These are phyloP conservation scores for Neurospora sp. DNA, from an alignment of 495 filamentous ascomycete genomes.

Conservation along the genomic window DNA sequence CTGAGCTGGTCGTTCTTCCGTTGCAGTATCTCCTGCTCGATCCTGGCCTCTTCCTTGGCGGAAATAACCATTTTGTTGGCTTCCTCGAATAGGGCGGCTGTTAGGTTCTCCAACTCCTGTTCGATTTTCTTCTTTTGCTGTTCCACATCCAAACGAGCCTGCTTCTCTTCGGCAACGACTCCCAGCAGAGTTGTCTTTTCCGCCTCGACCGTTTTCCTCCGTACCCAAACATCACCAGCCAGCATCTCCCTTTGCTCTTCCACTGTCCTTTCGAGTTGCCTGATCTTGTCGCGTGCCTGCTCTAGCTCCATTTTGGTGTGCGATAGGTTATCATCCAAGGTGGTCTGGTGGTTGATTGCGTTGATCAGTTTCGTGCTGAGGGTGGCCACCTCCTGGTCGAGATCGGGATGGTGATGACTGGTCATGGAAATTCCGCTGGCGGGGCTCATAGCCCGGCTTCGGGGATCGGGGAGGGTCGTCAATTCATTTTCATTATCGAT, in stretches of 20 bases:
- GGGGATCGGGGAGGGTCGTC: constrained; percentile 40
- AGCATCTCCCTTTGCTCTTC: constrained; percentile 43
- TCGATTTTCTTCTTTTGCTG: constrained; percentile 60
- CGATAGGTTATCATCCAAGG: constrained; percentile 77
- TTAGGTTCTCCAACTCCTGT: constrained; percentile 79
- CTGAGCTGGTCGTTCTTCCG: constrained; percentile 41
- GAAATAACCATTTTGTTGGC: constrained; percentile 93
- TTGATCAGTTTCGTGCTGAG: constrained; percentile 92
- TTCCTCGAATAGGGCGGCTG: constrained; percentile 86
- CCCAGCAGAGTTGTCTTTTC: constrained; percentile 31
- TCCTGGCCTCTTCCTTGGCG: constrained; percentile 29
- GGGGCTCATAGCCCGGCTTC: constrained; percentile 32
- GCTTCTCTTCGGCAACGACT: constrained; percentile 53
- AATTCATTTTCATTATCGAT: constrained; percentile 35
- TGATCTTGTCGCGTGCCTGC: constrained; percentile 54
- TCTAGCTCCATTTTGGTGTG: constrained; percentile 77
- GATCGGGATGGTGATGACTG: constrained; percentile 52
- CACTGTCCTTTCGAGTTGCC: constrained; percentile 50
- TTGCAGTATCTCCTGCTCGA: constrained; percentile 25
- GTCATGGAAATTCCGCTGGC: constrained; percentile 13
- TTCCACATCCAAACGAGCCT: constrained; percentile 54
- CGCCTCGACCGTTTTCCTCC: constrained; percentile 35
- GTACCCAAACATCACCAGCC: constrained; percentile 61
- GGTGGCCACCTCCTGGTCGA: constrained; percentile 79
- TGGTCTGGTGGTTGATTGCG: constrained; percentile 95